A percentile compares a stretch with the other conserved stretches of the same genome.
Evolutionary conservation across 2,329 filamentous ascomycete species (phyloP).

Genomic region (Nemania bipapillata): DNA sequence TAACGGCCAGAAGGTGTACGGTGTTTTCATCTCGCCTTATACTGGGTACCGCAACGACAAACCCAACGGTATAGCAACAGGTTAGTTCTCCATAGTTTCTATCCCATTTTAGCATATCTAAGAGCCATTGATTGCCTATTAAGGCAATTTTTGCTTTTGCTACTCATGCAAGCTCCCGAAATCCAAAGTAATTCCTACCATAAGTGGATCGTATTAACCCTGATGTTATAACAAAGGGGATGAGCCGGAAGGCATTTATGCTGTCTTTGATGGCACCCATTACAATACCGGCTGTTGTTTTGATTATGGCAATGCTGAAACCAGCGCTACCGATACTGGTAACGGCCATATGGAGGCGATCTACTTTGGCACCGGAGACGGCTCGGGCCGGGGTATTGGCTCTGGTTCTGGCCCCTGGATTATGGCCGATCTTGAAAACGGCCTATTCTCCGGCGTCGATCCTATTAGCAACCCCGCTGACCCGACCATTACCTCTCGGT

Average conservation of each 20-base stretch:
- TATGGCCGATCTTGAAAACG: constrained; percentile 76
- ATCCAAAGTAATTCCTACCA: too few species aligned
- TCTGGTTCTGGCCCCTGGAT: constrained; percentile 71
- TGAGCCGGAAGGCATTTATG: constrained; percentile 68
- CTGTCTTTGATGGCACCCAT: constrained; percentile 68
- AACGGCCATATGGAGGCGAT: constrained; percentile 76
- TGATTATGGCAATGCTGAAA: constrained; percentile 69
- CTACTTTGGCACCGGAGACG: constrained; percentile 65
- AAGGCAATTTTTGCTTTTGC: too few species aligned
- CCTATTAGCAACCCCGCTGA: constrained; percentile 61
- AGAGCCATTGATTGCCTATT: too few species aligned
- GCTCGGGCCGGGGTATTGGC: constrained; percentile 66
- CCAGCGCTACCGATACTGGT: constrained; percentile 63
- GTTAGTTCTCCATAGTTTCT: too few species aligned
- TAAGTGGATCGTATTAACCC: too few species aligned
- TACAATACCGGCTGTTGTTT: constrained; percentile 68
- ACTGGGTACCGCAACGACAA: constrained; percentile 72
- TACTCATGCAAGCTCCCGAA: too few species aligned
- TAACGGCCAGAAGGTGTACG: constrained; percentile 70
- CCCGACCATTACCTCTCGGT: constrained; percentile 65
- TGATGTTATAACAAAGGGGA: too few species aligned
- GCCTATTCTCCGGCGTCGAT: constrained; percentile 57
- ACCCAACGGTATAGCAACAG: constrained; percentile 63
- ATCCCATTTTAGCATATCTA: too few species aligned
- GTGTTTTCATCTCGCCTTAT: constrained; percentile 69